phyloP scores from a whole-genome alignment of 768 basidiomycete genomes.

The Suillus subluteus region DNA sequence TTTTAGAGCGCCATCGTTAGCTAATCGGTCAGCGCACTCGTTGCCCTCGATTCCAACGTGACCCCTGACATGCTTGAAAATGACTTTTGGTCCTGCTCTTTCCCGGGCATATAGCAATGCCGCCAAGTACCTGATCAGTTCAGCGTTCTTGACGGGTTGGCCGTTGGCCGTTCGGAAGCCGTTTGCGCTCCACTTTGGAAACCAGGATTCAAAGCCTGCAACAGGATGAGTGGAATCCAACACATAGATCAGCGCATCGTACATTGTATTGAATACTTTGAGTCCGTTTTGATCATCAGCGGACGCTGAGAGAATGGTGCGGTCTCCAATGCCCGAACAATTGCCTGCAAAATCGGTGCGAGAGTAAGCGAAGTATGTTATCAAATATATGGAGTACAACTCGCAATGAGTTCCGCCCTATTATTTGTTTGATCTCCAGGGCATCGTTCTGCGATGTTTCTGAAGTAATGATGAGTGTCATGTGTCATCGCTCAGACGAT shows the following conservation, averaged over 20 bases:
- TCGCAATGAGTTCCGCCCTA: constrained; percentile 83
- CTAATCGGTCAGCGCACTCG: constrained; percentile 81
- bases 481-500: not conserved
- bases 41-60: constrained; percentile 83
- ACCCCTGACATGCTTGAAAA: constrained; percentile 74
- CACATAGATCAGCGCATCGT: constrained; percentile 18
- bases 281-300: constrained; percentile 84
- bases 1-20: constrained; percentile 56
- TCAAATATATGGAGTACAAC: constrained; percentile 13
- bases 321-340: constrained; percentile 79
- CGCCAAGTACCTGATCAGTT: constrained; percentile 71
- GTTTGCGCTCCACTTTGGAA: constrained; percentile 65
- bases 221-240: not conserved
- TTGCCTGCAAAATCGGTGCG: constrained; percentile 57
- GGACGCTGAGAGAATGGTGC: constrained; percentile 56
- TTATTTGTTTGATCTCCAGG: constrained; percentile 88
- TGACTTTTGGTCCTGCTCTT: constrained; percentile 55
- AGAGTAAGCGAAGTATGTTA: constrained; percentile 2
- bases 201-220: constrained; percentile 70
- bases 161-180: constrained; percentile 52
- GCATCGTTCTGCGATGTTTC: constrained; percentile 82
- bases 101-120: constrained; percentile 61
- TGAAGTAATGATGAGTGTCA: constrained; percentile 30
- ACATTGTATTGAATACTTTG: constrained; percentile 84
- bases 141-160: constrained; percentile 69